Percentiles rank a stretch among this genome's conserved stretches.
These are phyloP conservation scores for Schizothecium vesticola DNA, from an alignment of 495 filamentous ascomycete species.

Conservation along the genomic window DNA sequence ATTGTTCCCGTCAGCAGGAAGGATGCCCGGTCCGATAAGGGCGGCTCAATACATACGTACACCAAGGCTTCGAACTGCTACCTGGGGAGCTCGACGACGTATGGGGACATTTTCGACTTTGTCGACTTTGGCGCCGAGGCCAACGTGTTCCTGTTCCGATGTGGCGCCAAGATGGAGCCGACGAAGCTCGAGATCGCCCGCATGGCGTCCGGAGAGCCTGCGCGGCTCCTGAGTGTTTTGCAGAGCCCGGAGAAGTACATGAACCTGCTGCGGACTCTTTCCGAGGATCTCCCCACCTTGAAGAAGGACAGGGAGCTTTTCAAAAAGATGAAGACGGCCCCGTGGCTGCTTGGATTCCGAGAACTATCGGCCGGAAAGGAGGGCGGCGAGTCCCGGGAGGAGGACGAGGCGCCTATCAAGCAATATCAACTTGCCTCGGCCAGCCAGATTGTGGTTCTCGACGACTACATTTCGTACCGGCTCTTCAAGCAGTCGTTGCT, in stretches of 20 bases:
- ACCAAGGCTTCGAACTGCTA: slow-evolving; percentile 67
- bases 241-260: slow-evolving; percentile 80
- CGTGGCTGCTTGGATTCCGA: slow-evolving; percentile 73
- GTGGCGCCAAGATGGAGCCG: slow-evolving; percentile 86
- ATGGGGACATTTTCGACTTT: slow-evolving; percentile 90
- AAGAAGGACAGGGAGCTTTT: slow-evolving; percentile 75
- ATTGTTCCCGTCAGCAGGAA: slow-evolving; percentile 64
- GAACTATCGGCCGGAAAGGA: slow-evolving; percentile 54
- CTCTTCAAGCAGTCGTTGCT: slow-evolving; percentile 77
- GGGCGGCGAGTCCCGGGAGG: slow-evolving; percentile 51
- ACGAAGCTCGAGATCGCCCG: slow-evolving; percentile 77
- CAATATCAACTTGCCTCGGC: slow-evolving; percentile 70
- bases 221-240: slow-evolving; percentile 68
- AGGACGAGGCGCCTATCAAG: slow-evolving; percentile 64
- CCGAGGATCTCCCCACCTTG: slow-evolving; percentile 59
- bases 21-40: slow-evolving; percentile 15
- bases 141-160: slow-evolving; percentile 78
- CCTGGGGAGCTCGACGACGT: slow-evolving; percentile 66
- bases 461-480: slow-evolving; percentile 80
- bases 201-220: slow-evolving; percentile 72
- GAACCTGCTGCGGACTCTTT: slow-evolving; percentile 68
- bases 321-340: slow-evolving; percentile 65
- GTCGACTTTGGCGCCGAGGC: slow-evolving; percentile 86
- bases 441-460: slow-evolving; percentile 68
- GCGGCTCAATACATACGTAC: slow-evolving; percentile 26